Conservation (phyloP, 371 early-diverging fungal genomes). For the Apophysomyces variabilis region DNA sequence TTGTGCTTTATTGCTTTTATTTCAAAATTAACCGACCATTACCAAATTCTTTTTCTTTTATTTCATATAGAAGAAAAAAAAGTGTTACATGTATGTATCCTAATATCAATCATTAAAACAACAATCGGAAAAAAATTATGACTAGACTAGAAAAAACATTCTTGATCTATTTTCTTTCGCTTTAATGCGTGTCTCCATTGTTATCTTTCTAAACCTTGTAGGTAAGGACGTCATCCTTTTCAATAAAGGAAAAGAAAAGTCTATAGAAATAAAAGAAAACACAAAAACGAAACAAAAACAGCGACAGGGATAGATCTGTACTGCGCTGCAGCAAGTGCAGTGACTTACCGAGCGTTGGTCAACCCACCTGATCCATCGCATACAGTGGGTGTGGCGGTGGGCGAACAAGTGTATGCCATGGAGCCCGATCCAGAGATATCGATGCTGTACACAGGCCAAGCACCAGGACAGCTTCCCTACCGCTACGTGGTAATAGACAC, state of each 20-base stretch:
- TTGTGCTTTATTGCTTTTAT: neutral
- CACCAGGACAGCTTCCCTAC: constrained; percentile 24
- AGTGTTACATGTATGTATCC: too few relatives aligned
- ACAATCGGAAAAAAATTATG: constrained; percentile 5
- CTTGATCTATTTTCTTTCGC: neutral
- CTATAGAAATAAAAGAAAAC: too few relatives aligned
- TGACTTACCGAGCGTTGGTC: constrained; percentile 31
- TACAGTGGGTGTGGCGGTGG: constrained; percentile 30
- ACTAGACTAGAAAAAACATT: neutral
- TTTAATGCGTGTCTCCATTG: neutral
- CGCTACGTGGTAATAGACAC: constrained; percentile 32
- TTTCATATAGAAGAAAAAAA: too few relatives aligned
- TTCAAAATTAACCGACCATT: too few relatives aligned
- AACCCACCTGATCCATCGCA: constrained; percentile 7
- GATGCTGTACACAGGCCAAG: constrained; percentile 26
- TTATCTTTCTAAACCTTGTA: neutral
- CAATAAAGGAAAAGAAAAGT: too few relatives aligned
- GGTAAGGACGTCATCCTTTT: neutral
- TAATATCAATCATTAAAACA: neutral
- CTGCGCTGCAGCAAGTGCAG: constrained; percentile 5
- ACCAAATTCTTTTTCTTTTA: too few relatives aligned
- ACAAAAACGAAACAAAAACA: neutral
- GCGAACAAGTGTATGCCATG: constrained; percentile 29
- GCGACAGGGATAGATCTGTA: neutral
- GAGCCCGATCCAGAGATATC: constrained; percentile 18